Evolutionary conservation across 371 early-diverging fungal genomes (phyloP), one percentile per base, ranked within the genome.

Genomic region (Smittium culicis): DNA sequence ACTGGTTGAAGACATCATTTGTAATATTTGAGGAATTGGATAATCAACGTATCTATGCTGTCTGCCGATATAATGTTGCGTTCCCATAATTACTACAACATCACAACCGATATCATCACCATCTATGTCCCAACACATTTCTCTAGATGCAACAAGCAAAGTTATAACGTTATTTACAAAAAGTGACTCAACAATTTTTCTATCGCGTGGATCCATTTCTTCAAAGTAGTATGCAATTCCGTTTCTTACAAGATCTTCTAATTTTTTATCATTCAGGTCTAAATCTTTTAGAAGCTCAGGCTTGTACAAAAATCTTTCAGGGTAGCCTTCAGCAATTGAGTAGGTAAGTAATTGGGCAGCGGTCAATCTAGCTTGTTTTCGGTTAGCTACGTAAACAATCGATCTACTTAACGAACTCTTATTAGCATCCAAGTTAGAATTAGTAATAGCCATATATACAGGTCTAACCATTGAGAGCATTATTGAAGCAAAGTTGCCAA

Each of bases 41-140:
- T 93, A 98, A 71, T 98, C 98, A 0, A 85, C 87, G 80, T 98
- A 96, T 8, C 93, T 85, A 74, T 95, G 95, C 73, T 91, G 92
- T 74, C 89, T 86, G 45, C 94, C 96, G 67, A 89, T 83, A 77
- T 85, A 98, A 76, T 86, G 90, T 77, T 95, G 93, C 1, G 96
- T 91, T 28, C 98, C 98, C 95, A 95, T 96, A 27, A 98, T 81
- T 11, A 59, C 60, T 14, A 59, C 60, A 14, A 5, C 5, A 14
- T 25, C 27, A 27, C 60, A 59, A 16, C 28, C 27, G 8, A 59
- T 25, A 25, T 5, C 14, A 27, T 28, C 14, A 1, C 68, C 2
- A 35, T 83, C 82, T 70, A 96, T 76, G 14, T 86, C 86, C 96
- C 96, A 96, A 77, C 91, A 91, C 0, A 90, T 88, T 67, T 92